Evolutionary conservation across 768 basidiomycete genomes (phyloP).

Genomic region (Suillus subluteus): DNA sequence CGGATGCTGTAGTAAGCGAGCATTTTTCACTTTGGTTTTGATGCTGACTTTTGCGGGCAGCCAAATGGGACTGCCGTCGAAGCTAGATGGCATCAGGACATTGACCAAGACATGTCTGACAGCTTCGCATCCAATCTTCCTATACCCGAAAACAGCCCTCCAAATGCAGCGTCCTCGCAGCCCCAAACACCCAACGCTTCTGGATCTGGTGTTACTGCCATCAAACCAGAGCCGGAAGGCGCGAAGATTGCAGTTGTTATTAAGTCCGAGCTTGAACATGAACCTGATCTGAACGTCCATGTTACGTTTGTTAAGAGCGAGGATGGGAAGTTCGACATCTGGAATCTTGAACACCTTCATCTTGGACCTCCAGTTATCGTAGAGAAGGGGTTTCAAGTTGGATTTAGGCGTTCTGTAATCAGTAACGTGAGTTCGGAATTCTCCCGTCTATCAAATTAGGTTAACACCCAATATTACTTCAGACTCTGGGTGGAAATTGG

Average conservation of each 20-base stretch:
- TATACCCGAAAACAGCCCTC: background rate
- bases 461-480: background rate
- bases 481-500: slow-evolving; percentile 6
- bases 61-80: background rate
- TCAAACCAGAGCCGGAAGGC: slow-evolving; percentile 12
- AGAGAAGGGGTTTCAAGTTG: slow-evolving; percentile 13
- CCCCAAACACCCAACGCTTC: background rate
- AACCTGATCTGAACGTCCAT: slow-evolving; percentile 5
- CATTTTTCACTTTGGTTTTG: background rate
- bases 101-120: background rate
- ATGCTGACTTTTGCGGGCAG: background rate
- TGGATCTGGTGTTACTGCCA: background rate
- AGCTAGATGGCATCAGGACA: background rate
- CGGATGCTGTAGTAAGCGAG: slow-evolving; percentile 2
- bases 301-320: slow-evolving; percentile 17
- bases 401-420: slow-evolving; percentile 23
- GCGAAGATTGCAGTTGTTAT: slow-evolving; percentile 7
- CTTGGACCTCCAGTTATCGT: slow-evolving; percentile 16
- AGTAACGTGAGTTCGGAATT: slow-evolving; percentile 14
- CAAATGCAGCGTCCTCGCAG: background rate
- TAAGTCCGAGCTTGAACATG: slow-evolving; percentile 7
- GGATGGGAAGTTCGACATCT: slow-evolving; percentile 17
- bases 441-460: background rate
- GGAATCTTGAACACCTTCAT: slow-evolving; percentile 15
- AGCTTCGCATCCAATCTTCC: background rate